Evolutionary conservation across 1,139 yeast species (phyloP), one percentile per base, ranked within the genome.

Genomic region (Suhomyces choctaworum): DNA sequence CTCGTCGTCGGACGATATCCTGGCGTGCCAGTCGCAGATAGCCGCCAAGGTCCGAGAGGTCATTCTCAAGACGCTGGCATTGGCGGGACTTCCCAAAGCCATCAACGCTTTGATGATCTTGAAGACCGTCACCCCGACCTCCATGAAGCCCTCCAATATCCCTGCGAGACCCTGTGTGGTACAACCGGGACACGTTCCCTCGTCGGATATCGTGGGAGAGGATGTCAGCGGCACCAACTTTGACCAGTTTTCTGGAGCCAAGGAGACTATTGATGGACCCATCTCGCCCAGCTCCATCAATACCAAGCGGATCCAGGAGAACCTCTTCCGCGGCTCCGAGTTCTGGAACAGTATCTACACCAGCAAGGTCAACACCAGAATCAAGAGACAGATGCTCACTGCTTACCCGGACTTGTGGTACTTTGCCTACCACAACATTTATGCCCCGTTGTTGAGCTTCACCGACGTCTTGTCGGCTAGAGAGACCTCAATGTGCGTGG

Each of bases 321-420:
- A 60, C 27, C 62, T 64, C 32, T 59, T 60, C 7, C 60, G 82
- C 19, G 95, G 95, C 1, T 57, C 73, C 2, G 66, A 69, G n/a
- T 81, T 85, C 54, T 89, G 95, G 88, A 76, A 79, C 44, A 64
- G 73, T 14, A 80, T 88, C 1, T 90, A 89, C 55, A 79, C 82
- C 31, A 64, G 62, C 34, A 89, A 88, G 56, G 78, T 89, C 19
- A 76, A 88, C 31, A 60, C 64, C 15, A 66, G 95, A 20, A 86
- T 89, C 24, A 69, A 70, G 33, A 71, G 72, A 36, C 95, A 88
- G 50, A 69, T 89, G 76, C 59, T 70, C 36, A 65, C 76, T 2
- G 84, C 95, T 10, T 87, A 88, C 56, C 96, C 96, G 0, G 97
- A 89, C 56, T 70, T 89, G 42, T 85, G 92, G 80, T 71, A 76